phyloP scores from a whole-genome alignment of 2,329 filamentous ascomycete species.

The Colletotrichum noveboracense region DNA sequence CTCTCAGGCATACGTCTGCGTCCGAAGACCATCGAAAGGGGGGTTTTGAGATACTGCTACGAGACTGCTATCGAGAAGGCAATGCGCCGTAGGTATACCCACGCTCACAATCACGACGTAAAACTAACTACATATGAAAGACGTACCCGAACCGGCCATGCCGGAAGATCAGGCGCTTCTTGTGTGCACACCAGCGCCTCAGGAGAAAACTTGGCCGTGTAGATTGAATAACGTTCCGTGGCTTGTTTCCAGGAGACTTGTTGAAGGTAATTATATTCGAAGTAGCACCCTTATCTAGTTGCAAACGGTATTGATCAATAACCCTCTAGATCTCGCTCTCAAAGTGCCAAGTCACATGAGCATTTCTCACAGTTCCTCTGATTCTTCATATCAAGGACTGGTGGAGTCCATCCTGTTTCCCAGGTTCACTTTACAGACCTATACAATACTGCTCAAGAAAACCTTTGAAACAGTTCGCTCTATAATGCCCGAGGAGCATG shows the following conservation, averaged over 20 bases:
- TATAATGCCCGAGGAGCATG: background rate
- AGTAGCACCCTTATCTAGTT: accelerated
- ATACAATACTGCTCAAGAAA: accelerated
- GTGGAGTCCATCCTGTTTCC: background rate
- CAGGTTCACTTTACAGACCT: background rate
- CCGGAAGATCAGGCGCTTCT: background rate
- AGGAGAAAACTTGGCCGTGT: accelerated
- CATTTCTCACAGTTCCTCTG: accelerated
- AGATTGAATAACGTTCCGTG: background rate
- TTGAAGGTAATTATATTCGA: background rate
- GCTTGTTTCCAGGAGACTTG: background rate
- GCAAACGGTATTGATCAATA: accelerated
- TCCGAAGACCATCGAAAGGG: accelerated
- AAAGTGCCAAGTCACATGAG: background rate
- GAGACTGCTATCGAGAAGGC: background rate
- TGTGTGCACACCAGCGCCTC: background rate
- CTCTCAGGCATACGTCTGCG: background rate
- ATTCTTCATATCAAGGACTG: accelerated
- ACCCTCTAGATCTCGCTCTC: accelerated
- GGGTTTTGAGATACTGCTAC: background rate
- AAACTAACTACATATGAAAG: background rate
- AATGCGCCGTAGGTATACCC: background rate
- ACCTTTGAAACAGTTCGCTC: background rate
- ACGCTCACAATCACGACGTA: accelerated
- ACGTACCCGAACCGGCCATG: accelerated